These are phyloP conservation scores for Physcomitrellopsis africana DNA, from an alignment of 225 moss, liverwort and hornwort species.

Conservation along the genomic window DNA sequence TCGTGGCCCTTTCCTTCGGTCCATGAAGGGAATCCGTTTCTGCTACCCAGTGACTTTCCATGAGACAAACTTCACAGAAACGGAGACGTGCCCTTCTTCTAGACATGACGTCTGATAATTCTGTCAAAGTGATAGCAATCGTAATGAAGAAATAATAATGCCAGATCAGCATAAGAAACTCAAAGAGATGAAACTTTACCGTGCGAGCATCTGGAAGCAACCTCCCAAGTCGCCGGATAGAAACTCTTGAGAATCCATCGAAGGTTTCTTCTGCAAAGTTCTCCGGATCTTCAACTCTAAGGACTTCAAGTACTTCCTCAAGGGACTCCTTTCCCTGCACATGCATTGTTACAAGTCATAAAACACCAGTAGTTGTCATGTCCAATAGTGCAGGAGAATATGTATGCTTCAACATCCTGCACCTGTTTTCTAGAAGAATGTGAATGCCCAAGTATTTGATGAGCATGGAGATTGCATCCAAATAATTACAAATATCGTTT, in stretches of 20 bases:
- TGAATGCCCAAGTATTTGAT: no score
- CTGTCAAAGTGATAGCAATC: not conserved
- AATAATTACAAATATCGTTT: no score
- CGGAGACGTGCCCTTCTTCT: not conserved
- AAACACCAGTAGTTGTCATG: not conserved
- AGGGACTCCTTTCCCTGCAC: constrained; percentile 26
- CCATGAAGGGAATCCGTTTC: constrained; percentile 34
- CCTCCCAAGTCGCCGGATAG: constrained; percentile 27
- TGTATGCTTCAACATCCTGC: not conserved
- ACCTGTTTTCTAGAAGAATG: no score
- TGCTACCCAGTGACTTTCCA: not conserved
- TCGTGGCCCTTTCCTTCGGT: constrained; percentile 17
- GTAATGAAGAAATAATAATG: not conserved
- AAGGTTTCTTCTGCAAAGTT: constrained; percentile 16
- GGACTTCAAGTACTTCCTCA: constrained; percentile 19
- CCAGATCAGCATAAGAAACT: not conserved
- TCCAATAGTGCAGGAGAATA: no score
- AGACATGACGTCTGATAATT: not conserved
- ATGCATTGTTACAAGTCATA: not conserved
- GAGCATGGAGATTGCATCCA: no score
- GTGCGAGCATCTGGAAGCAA: constrained; percentile 29
- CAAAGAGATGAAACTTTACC: not conserved
- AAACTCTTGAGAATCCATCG: constrained; percentile 16
- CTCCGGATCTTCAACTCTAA: constrained; percentile 16
- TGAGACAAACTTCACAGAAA: not conserved